Evolutionary conservation across 805 yeast species (phyloP), one percentile per base, ranked within the genome.

Genomic region (Metschnikowia hibisci): DNA sequence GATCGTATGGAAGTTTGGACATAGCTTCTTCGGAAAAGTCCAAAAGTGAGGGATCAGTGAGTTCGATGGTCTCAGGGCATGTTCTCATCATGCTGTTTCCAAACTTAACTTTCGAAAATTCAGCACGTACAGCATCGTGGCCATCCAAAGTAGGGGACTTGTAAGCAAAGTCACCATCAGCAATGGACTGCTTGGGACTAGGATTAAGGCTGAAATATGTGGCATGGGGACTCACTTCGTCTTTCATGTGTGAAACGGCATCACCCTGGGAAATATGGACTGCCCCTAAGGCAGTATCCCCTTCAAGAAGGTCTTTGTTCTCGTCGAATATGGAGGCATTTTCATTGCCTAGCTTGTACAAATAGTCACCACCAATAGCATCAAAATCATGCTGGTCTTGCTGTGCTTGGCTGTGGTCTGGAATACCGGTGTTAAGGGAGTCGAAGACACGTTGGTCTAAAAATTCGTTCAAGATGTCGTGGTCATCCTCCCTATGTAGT

Each of bases 401-500:
- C 10, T 22, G 20, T 12, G 33, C 32, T 36, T 28, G 36, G 16
- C 16, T 32, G 3, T 35, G 44, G 30, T 41, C 53, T 5, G 60
- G 58, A 7, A 58, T 53, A 35, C 51, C 53, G 14, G 54, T 49
- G 20, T 50, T 52, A 27, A 55, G 32, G 26, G 58, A 57, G 31
- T 75, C 79, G 46, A 73, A 76, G 8, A 76, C 73, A 42, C 80
- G 60, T 49, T 76, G 73, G 53, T 77, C 81, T 41, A 77, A 61
- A 43, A 77, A 77, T 54, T 80, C 84, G 52, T 77, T 82, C 34
- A 80, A 55, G 28, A 80, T 67, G 47, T 80, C 83, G 16, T 69
- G 73, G 29, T 69, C 71, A 13, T 65, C 66, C 26, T 52, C 51
- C 13, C 56, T 46, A 22, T 46, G 47, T 45, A 48, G 52, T 33